Evolutionary conservation across 2,329 filamentous ascomycete species (phyloP), one percentile per base, ranked within the genome.

Genomic region (Trichoderma polysporum): DNA sequence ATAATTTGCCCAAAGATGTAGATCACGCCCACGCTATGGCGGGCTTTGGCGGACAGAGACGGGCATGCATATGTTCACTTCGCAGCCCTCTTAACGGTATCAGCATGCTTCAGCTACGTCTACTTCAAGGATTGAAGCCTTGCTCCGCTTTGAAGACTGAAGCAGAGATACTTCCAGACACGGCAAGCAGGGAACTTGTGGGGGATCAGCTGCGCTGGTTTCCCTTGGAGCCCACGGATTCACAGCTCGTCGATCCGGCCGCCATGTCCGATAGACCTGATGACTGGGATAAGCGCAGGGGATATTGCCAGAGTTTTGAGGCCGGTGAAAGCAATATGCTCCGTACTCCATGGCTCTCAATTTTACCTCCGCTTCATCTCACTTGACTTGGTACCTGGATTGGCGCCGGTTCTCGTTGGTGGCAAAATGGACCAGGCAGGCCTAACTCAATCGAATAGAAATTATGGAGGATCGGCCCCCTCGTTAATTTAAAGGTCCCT

Each of bases 401-500:
- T 25, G 57, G 57, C 57, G 57, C 37, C n/a, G n/a, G n/a, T 2
- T 60, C 39, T 15, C 27, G 37, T 60, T 60, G 37, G 57, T 49
- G 57, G 39, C 39, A 35, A 60, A 60, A 49, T n/a, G n/a, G n/a
- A n/a, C n/a, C n/a, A 9, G 27, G 10, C 17, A 33, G 2, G 15
- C 19, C 33, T 41, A 60, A 25, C 7, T 31, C 8, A 57, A 39
- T 27, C 6, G 35, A 39, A 22, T 7, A 39, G 33, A 22, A n/a
- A 33, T 60, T 60, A 31, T 45, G 35, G 54, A 35, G 35, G 27
- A 19, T 15, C 7, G 37, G 13, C 27, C 27, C 57, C 56, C 57
- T 58, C 22, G 57, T 31, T 59, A 59, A 59, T 47, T 47, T 49
- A 60, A 60, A n/a, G 29, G 39, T 49, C n/a, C 57, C 57, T 58